phyloP scores from a whole-genome alignment of 1,284 basidiomycete species.

The Mycena citricolor region DNA sequence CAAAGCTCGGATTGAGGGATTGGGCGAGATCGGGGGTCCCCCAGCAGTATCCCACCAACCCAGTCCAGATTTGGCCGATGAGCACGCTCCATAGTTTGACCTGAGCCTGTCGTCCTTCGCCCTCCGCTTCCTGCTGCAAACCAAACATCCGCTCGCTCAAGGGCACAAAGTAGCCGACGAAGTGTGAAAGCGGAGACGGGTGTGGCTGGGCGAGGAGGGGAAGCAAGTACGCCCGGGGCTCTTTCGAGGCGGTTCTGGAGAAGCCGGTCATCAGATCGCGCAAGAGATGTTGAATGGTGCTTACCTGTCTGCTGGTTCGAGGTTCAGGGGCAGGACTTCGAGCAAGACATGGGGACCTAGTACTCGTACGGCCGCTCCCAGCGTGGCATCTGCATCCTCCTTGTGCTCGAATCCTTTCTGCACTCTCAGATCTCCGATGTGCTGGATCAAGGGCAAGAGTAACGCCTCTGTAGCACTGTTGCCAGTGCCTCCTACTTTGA shows the following conservation, averaged over 20 bases:
- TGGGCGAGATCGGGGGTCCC: conserved; percentile 51
- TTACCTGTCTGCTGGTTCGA: conserved; percentile 79
- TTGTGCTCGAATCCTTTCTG: conserved; percentile 89
- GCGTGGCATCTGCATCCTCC: conserved; percentile 80
- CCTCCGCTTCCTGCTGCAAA: conserved; percentile 75
- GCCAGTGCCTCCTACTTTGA: conserved; percentile 28
- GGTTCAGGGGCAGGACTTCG: conserved; percentile 78
- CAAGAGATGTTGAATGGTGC: conserved; percentile 26
- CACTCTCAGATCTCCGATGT: conserved; percentile 74
- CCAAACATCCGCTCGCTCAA: conserved; percentile 93
- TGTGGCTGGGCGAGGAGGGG: conserved; percentile 85
- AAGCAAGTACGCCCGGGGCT: conserved; percentile 87
- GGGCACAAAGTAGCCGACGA: conserved; percentile 89
- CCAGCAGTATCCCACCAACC: conserved; percentile 83
- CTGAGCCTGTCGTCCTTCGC: conserved; percentile 73
- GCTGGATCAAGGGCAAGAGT: conserved; percentile 71
- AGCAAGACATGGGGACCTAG: conserved; percentile 86
- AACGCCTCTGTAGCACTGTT: conserved; percentile 71
- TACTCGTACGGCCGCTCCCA: conserved; percentile 82
- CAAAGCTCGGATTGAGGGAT: conserved; percentile 74
- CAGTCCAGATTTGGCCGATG: conserved; percentile 91
- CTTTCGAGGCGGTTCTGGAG: conserved; percentile 40
- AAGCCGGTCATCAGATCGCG: conserved; percentile 9
- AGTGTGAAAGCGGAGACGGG: conserved; percentile 82
- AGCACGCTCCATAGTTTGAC: conserved; percentile 94